Percentiles rank a stretch among this genome's conserved stretches.
Evolutionary conservation across 495 filamentous ascomycete species (phyloP).

Genomic region (Penicillium fimorum): DNA sequence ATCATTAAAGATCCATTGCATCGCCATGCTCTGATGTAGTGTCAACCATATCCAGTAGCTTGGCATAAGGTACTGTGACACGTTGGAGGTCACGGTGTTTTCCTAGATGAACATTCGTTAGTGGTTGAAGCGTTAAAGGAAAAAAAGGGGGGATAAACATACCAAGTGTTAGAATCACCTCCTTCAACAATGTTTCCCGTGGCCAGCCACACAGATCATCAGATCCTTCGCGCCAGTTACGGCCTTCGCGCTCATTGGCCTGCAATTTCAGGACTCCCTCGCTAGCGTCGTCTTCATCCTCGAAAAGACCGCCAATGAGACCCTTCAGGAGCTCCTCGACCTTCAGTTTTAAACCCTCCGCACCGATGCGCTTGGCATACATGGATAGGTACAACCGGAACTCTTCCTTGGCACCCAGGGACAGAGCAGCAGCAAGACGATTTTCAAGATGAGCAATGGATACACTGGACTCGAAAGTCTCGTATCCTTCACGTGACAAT

Average conservation of each 20-base stretch:
- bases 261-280: conserved; percentile 46
- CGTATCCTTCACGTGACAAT: conserved; percentile 82
- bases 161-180: conserved; percentile 90
- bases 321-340: conserved; percentile 86
- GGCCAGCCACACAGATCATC: conserved; percentile 81
- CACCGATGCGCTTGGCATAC: conserved; percentile 93
- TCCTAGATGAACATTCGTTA: conserved; percentile 54
- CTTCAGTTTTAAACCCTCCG: conserved; percentile 80
- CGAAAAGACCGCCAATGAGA: conserved; percentile 68
- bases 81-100: conserved; percentile 92
- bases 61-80: conserved; percentile 86
- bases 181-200: conserved; percentile 77
- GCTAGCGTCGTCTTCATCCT: conserved; percentile 46
- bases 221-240: conserved; percentile 49
- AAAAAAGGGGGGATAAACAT: conserved; percentile 38
- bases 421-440: conserved; percentile 81
- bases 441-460: conserved; percentile 96
- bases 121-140: conserved; percentile 9
- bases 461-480: conserved; percentile 85
- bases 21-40: conserved; percentile 44
- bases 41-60: conserved; percentile 62
- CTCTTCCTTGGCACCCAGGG: conserved; percentile 82
- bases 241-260: conserved; percentile 59
- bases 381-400: conserved; percentile 89
- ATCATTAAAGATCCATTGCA: conserved; percentile 51